These are phyloP conservation scores for Suillus luteus DNA, from an alignment of 768 basidiomycete genomes.

Conservation along the genomic window DNA sequence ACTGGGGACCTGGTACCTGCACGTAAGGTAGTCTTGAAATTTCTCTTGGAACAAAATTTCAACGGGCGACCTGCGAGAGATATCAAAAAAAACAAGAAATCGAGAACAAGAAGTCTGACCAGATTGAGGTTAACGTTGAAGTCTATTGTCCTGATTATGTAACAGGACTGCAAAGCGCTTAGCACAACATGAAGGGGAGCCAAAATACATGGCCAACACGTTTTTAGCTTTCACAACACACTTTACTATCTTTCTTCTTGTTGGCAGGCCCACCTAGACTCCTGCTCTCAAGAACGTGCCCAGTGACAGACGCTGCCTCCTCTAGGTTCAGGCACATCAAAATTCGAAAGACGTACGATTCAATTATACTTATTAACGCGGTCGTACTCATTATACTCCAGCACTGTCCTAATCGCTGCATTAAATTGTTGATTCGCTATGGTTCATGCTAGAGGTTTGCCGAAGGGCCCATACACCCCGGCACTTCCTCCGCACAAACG, in stretches of 20 bases:
- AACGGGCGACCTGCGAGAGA: no score
- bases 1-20: neutral
- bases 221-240: neutral
- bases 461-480: constrained; percentile 1
- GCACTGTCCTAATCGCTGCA: constrained; percentile 13
- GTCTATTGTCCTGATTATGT: constrained; percentile 6
- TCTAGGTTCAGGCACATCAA: neutral
- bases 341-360: neutral
- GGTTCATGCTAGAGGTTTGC: constrained; percentile 13
- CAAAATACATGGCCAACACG: neutral
- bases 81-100: neutral
- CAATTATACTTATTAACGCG: neutral
- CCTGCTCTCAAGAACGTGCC: neutral
- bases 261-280: constrained; percentile 10
- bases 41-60: neutral
- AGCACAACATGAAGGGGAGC: neutral
- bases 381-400: constrained; percentile 2
- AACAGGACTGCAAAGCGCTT: neutral
- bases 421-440: constrained; percentile 14
- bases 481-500: constrained; percentile 22
- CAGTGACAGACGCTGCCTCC: neutral
- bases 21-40: neutral
- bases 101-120: neutral
- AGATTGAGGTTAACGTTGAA: neutral
- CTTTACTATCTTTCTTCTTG: neutral